Evolutionary conservation across 2,329 filamentous ascomycete genomes (phyloP).

Genomic region (Fusarium humuli): DNA sequence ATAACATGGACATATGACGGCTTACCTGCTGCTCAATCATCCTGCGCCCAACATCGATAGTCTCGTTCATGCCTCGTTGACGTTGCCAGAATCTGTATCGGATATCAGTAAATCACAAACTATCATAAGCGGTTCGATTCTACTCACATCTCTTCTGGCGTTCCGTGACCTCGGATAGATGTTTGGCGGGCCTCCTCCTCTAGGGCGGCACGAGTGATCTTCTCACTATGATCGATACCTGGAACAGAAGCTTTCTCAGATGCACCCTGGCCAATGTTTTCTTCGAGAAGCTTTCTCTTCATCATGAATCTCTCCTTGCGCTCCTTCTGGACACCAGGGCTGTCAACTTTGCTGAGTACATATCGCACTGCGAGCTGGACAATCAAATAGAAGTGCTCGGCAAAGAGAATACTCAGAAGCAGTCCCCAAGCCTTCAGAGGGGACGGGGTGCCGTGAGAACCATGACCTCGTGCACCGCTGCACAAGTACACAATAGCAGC

Average conservation of each 20-base stretch:
- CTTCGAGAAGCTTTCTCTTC: conserved; percentile 81
- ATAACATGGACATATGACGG: not conserved
- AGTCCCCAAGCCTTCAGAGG: conserved; percentile 84
- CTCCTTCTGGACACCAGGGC: conserved; percentile 86
- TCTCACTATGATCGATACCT: conserved; percentile 64
- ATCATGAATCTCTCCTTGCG: conserved; percentile 82
- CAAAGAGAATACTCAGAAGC: conserved; percentile 82
- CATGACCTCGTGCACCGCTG: conserved; percentile 70
- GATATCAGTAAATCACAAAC: conserved; percentile 34
- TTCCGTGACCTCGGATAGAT: conserved; percentile 62
- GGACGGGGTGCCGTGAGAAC: conserved; percentile 73
- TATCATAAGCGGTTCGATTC: not conserved
- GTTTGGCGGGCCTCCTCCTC: conserved; percentile 71
- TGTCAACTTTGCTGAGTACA: conserved; percentile 83
- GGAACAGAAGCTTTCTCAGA: conserved; percentile 61
- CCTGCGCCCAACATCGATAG: conserved; percentile 65
- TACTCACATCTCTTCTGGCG: conserved; percentile 64
- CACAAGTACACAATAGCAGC: conserved; percentile 93
- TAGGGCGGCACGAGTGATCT: conserved; percentile 72
- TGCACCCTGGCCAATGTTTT: conserved; percentile 71
- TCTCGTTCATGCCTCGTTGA: conserved; percentile 69
- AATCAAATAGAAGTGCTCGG: conserved; percentile 90
- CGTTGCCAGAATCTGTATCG: conserved; percentile 68
- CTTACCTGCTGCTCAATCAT: conserved; percentile 63
- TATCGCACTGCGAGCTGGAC: conserved; percentile 78